Base-by-base conservation (phyloP, 192 early-diverging fungal genomes). In the Backusella liffmaniae region DNA sequence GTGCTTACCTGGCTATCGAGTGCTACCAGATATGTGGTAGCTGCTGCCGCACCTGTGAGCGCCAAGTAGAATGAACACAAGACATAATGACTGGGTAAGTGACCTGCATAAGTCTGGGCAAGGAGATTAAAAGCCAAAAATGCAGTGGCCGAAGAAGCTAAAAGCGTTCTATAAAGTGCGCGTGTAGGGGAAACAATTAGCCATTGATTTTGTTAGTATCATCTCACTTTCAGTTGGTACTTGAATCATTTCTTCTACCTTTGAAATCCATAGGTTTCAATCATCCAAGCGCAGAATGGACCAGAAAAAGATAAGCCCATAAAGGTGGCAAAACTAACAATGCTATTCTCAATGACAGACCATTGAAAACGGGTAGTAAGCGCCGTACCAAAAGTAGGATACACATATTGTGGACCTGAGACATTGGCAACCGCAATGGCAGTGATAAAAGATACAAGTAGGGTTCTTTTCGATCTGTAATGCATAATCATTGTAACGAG, bases 251-350 rank as follows among this genome's bases (percentile, higher is more conserved):
- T 66, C 9, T n/a, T 59, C 0, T 73, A 78, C 77, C 36, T 74
- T 36, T 29, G 29, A 49, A 49, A 39, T 3, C 79, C 79, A 29
- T 70, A 37, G 0, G 35, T 42, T 29, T 81, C 79, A n/a, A 81
- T 39, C 36, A 81, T n/a, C 39, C 37, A 70, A 13, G 79, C 76
- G 66, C 76, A 77, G 30, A 81, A 37, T 5, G 79, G 79, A 10
- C 79, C 79, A 46, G 79, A 81, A 36, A 81, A 81, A 7, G 75
- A 77, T 1, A 81, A 59, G 5, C 79, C 79, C 26, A 81, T 18
- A 66, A 81, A 81, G 26, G 70, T 72, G 7, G 79, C 79, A 16
- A 76, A 77, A 21, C 79, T 81, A 51, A 81, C 79, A 4, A 81
- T 51, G 49, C 79, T 81, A 59, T 81, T 81, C 42, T 81, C 79